Evolutionary conservation across 2,329 filamentous ascomycete species (phyloP), one percentile per base, ranked within the genome.

Genomic region (Penicillium sp.): DNA sequence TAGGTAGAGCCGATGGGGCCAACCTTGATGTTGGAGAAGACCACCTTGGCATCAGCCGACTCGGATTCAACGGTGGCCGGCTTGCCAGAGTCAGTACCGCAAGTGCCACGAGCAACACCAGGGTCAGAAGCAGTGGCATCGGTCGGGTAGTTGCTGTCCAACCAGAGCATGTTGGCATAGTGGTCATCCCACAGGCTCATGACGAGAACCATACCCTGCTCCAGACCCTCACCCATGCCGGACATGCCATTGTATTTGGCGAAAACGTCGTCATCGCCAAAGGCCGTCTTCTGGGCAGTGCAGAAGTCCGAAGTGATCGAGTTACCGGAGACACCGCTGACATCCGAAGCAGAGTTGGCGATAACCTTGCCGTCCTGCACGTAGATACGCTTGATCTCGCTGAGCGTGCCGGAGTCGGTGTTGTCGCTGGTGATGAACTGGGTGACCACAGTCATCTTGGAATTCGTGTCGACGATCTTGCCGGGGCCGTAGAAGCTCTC

Each of bases 121-220:
- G 75, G 75, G 2, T 54, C 58, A 46, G 74, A 76, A 24, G 73
- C 62, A 55, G 72, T 66, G 29, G 61, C 69, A 50, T 68, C 64
- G 54, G 76, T 75, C 42, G 86, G 86, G 76, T 82, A 87, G 67
- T 75, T 81, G 54, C 81, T 83, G 76, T 90, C 87, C 62, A 91
- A 81, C 88, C 88, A 90, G 64, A 87, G 80, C 86, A 90, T 90
- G 74, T 86, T 80, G 64, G 82, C 74, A 53, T 81, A 71, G 72
- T 88, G 81, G 73, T 89, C 86, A 65, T 88, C 83, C 84, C 84
- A 86, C 51, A 74, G 55, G 47, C 64, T 70, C 77, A 88, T 78
- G 59, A 86, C 84, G 12, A 88, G 77, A 30, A 86, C 84, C 82
- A 87, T 85, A 29, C 84, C 84, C 26, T 77, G 61, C 5, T 69